Evolutionary conservation across 306 rosid species (phyloP).

Genomic region (Citrullus colocynthis): DNA sequence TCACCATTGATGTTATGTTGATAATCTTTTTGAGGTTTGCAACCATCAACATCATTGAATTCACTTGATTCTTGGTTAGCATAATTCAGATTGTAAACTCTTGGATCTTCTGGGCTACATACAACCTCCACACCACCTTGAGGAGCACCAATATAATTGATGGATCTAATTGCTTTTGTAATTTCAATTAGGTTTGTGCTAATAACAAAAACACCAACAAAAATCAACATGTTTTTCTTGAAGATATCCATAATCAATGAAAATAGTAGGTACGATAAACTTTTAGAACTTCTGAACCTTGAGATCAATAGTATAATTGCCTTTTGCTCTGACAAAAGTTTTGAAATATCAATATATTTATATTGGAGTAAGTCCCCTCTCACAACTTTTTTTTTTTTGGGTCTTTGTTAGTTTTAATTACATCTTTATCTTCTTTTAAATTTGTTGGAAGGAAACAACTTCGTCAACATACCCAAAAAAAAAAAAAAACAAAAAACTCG

Average conservation of each 20-base stretch:
- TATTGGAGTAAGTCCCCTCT: no score
- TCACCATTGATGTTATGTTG: not conserved
- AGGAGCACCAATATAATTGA: not conserved
- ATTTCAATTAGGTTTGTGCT: not conserved
- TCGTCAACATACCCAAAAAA: no score
- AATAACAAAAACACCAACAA: not conserved
- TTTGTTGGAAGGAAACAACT: no score
- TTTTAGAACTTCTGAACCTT: no score
- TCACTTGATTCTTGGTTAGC: not conserved
- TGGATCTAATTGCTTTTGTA: not conserved
- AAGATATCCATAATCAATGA: not conserved
- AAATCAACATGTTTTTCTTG: not conserved
- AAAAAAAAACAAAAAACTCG: no score
- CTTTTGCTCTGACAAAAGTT: no score
- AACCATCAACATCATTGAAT: not conserved
- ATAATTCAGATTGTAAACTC: not conserved
- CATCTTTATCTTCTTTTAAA: no score
- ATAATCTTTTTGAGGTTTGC: not conserved
- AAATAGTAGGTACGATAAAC: no score
- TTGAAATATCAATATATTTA: no score
- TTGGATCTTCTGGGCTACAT: not conserved
- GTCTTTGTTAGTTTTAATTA: no score
- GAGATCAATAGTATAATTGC: no score
- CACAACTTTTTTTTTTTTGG: no score
- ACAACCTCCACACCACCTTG: not conserved